phyloP scores from a whole-genome alignment of 352 stramenopile species.

The Globisporangium alternatum region DNA sequence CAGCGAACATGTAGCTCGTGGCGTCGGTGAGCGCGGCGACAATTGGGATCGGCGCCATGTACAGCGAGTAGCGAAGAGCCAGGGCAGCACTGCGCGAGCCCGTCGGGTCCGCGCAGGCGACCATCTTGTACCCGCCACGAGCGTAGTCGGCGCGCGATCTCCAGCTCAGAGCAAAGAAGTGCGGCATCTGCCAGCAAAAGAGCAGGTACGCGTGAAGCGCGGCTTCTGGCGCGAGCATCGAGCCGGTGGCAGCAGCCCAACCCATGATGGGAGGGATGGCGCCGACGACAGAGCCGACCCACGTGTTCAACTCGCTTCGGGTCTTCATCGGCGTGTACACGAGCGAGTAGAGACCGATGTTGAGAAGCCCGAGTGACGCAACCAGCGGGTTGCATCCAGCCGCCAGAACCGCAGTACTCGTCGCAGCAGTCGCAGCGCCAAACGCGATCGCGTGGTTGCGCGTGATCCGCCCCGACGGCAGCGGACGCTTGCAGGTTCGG shows the following conservation, averaged over 20 bases:
- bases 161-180: constrained; percentile 99
- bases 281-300: constrained; percentile 97
- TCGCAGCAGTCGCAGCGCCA: constrained; percentile 78
- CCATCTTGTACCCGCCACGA: constrained; percentile 94
- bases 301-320: constrained; percentile 96
- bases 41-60: constrained; percentile 94
- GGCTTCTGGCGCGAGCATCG: constrained; percentile 65
- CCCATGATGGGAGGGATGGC: constrained; percentile 98
- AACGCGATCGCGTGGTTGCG: constrained; percentile 79
- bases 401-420: constrained; percentile 89
- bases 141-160: constrained; percentile 93
- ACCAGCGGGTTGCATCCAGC: constrained; percentile 94
- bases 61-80: constrained; percentile 94
- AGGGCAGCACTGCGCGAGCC: constrained; percentile 90
- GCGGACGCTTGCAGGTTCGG: constrained; percentile 92
- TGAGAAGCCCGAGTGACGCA: constrained; percentile 92
- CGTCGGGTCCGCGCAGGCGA: constrained; percentile 91
- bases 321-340: constrained; percentile 99
- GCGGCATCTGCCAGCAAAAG: constrained; percentile 99
- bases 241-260: constrained; percentile 94
- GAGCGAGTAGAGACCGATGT: constrained; percentile 98
- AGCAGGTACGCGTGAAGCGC: constrained; percentile 85
- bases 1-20: constrained; percentile 99
- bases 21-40: constrained; percentile 88
- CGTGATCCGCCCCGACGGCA: constrained; percentile 89